Conservation (phyloP, 495 filamentous ascomycete species). For the Amniculicola lignicola region DNA sequence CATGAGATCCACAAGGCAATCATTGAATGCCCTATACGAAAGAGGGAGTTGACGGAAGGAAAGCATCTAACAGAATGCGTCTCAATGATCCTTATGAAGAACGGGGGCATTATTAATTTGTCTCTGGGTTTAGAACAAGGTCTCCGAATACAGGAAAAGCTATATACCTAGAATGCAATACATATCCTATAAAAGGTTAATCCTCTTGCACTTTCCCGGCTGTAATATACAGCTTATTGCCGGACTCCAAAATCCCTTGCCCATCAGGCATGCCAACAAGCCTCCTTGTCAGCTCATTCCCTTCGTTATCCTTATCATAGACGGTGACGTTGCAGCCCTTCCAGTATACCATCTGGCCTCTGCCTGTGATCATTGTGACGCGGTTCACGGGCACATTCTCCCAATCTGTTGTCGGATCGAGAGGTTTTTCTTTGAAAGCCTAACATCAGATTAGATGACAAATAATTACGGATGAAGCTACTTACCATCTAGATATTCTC, state of each 20-base stretch:
- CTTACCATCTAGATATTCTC: neutral
- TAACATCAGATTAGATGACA: neutral
- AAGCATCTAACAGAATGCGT: constrained; percentile 1
- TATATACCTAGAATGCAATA: constrained; percentile 4
- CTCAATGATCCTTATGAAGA: neutral
- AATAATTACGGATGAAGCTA: neutral
- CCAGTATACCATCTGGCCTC: constrained; percentile 4
- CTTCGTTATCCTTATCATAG: constrained; percentile 1
- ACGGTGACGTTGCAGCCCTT: constrained; percentile 2
- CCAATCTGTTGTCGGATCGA: neutral
- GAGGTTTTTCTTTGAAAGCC: neutral
- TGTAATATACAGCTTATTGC: neutral
- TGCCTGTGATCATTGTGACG: neutral
- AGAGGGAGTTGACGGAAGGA: neutral
- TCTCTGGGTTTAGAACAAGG: neutral
- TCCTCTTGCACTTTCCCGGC: constrained; percentile 1
- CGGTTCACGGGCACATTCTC: neutral
- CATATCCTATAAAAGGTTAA: neutral
- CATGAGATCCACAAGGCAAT: neutral
- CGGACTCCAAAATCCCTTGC: neutral
- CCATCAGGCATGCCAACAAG: neutral
- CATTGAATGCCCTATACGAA: neutral
- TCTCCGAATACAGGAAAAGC: constrained; percentile 2
- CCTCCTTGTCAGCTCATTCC: neutral
- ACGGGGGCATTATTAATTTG: neutral